Evolutionary conservation across 1,284 basidiomycete genomes (phyloP).

Genomic region (Trametes versicolor): DNA sequence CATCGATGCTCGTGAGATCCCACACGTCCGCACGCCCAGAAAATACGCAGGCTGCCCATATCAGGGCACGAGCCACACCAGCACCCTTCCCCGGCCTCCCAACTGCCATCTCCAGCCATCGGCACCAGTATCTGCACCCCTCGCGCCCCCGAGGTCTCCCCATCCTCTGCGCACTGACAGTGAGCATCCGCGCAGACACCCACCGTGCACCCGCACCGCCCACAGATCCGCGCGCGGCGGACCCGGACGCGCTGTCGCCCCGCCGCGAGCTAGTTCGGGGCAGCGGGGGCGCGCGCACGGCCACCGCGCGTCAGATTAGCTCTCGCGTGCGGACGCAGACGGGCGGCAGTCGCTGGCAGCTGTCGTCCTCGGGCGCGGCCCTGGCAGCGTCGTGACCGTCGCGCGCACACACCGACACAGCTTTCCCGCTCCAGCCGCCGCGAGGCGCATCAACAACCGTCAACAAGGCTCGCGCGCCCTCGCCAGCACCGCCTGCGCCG

Average conservation of each 20-base stretch:
- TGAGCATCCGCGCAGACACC: constrained; percentile 9
- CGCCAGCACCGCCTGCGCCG: background rate
- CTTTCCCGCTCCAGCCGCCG: constrained; percentile 10
- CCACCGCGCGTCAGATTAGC: constrained; percentile 20
- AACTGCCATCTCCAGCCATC: constrained; percentile 32
- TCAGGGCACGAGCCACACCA: constrained; percentile 28
- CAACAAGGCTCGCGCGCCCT: constrained; percentile 5
- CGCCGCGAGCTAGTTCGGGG: constrained; percentile 13
- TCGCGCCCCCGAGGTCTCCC: constrained; percentile 22
- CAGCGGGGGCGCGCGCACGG: constrained; percentile 15
- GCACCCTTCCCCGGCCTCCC: constrained; percentile 26
- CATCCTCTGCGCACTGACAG: constrained; percentile 20
- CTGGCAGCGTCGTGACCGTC: constrained; percentile 2
- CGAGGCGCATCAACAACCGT: constrained; percentile 19
- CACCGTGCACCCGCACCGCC: constrained; percentile 22
- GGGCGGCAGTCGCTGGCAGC: background rate
- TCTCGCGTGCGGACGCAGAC: constrained; percentile 15
- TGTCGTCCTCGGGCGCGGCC: background rate
- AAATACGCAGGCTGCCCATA: constrained; percentile 23
- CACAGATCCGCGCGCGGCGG: constrained; percentile 10
- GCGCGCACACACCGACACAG: constrained; percentile 17
- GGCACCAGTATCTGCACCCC: constrained; percentile 6
- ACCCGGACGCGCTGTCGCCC: background rate
- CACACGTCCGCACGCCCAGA: constrained; percentile 3
- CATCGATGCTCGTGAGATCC: constrained; percentile 25